Conservation (phyloP, 2,329 filamentous ascomycete genomes). For the Venturia effusa region DNA sequence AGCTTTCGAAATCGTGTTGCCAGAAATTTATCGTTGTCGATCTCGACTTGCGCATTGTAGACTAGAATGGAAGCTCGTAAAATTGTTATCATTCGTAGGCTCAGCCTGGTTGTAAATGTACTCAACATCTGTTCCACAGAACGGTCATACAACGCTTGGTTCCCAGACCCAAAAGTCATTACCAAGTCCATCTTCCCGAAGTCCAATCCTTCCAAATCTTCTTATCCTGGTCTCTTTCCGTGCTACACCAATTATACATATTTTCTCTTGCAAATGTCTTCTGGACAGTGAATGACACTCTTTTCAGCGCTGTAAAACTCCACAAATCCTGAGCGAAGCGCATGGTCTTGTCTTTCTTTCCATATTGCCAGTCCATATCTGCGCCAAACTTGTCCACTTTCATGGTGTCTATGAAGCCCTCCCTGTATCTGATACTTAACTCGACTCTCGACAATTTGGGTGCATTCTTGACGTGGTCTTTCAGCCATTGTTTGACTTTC, state of each 20-base stretch:
- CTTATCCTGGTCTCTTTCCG: not conserved
- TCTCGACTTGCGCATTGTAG: no score
- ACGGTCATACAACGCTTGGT: not conserved
- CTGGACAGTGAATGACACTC: not conserved
- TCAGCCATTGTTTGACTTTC: not conserved
- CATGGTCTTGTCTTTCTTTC: not conserved
- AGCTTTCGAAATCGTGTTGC: no score
- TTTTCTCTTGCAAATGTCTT: not conserved
- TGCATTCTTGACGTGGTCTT: not conserved
- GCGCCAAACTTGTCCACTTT: not conserved
- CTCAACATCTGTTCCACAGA: not conserved
- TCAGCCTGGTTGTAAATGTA: no score
- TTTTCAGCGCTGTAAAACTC: not conserved
- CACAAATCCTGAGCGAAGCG: not conserved
- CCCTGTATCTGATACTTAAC: not conserved
- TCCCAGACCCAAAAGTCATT: not conserved
- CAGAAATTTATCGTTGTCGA: no score
- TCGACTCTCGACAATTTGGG: not conserved
- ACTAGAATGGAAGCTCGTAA: no score
- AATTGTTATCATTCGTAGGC: no score
- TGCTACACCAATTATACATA: not conserved
- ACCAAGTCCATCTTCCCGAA: not conserved
- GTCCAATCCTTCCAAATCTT: not conserved
- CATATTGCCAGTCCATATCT: not conserved
- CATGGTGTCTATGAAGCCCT: not conserved